phyloP scores from a whole-genome alignment of 768 basidiomycete species.

The Dendrothele bispora region DNA sequence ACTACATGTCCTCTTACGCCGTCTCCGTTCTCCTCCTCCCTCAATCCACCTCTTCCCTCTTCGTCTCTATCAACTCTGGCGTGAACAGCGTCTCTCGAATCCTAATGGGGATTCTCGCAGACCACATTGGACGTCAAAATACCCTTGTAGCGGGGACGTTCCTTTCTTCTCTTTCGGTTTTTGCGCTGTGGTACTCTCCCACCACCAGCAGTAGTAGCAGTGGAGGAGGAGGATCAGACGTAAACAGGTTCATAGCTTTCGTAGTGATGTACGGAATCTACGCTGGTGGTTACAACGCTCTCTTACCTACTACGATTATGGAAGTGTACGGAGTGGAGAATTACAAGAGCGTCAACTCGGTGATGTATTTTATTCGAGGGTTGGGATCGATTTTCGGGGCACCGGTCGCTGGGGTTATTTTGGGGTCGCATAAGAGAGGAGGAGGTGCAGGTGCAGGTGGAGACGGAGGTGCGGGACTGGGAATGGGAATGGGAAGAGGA shows the following conservation, averaged over 20 bases:
- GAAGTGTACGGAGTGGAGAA: slow-evolving; percentile 44
- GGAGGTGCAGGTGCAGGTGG: too few relatives aligned
- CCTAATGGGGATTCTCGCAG: slow-evolving; percentile 40
- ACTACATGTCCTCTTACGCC: slow-evolving; percentile 44
- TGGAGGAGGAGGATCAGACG: too few relatives aligned
- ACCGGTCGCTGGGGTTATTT: slow-evolving; percentile 40
- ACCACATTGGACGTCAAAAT: slow-evolving; percentile 43
- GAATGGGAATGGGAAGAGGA: not conserved
- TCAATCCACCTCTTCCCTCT: slow-evolving; percentile 31
- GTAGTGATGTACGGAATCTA: slow-evolving; percentile 40
- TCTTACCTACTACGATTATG: slow-evolving; percentile 42
- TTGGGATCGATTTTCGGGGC: slow-evolving; percentile 40
- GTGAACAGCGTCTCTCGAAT: slow-evolving; percentile 43
- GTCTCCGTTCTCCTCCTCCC: slow-evolving; percentile 38
- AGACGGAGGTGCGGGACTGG: not conserved
- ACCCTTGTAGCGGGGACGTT: slow-evolving; percentile 39
- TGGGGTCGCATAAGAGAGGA: slow-evolving; percentile 35
- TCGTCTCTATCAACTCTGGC: slow-evolving; percentile 41
- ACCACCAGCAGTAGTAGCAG: too few relatives aligned
- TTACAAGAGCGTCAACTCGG: slow-evolving; percentile 40
- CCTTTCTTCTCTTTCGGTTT: slow-evolving; percentile 36
- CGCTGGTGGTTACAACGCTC: slow-evolving; percentile 45
- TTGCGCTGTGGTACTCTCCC: slow-evolving; percentile 43
- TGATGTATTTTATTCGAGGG: slow-evolving; percentile 42
- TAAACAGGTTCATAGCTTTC: slow-evolving; percentile 42